Evolutionary conservation across 371 early-diverging fungal genomes (phyloP), one percentile per base, ranked within the genome.

Genomic region (Rhizopus delemar): DNA sequence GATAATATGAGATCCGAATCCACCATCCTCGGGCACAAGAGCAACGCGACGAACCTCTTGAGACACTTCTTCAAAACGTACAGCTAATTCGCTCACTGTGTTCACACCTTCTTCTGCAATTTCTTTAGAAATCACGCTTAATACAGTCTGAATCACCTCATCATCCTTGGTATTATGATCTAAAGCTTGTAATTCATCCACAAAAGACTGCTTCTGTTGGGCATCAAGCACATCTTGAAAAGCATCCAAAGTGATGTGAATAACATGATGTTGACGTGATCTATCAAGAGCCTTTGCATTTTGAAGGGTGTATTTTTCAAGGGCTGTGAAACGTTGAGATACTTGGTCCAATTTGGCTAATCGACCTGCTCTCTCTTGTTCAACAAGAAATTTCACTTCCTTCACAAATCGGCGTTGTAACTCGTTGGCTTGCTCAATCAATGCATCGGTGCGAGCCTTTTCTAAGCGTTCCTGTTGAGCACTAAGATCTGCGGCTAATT

Each of bases 291-390:
- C 69, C 65, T 80, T 78, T 11, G 83, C 82, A 34, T 83, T 86
- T n/a, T 83, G 74, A 15, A 86, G 43, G n/a, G 75, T 63, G 53
- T 86, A 73, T 8, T 66, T 56, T 66, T 91, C 88, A 32, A 95
- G 81, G 38, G 84, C 73, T 66, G 86, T 88, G 43, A 94, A 73
- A 57, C 91, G 90, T 45, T 87, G 62, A 53, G 83, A 80, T 48
- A 94, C 82, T 49, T 85, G 83, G 66, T 94, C 93, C 50, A 96
- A 63, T 33, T 87, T 78, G 5, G 93, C 90, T 48, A 96, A 78
- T 9, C 96, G 89, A 29, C 93, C 92, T 32, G 84, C 86, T 39
- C 96, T 85, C 75, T 96, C 96, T 52, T 86, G 76, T 60, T 96
- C 96, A 15, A 95, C 90, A 16, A 87, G 72, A 16, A 79, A 71